A percentile compares a stretch with the other conserved stretches of the same genome.
Conservation (phyloP, 2,329 filamentous ascomycete species). For the Myriangium duriaei region DNA sequence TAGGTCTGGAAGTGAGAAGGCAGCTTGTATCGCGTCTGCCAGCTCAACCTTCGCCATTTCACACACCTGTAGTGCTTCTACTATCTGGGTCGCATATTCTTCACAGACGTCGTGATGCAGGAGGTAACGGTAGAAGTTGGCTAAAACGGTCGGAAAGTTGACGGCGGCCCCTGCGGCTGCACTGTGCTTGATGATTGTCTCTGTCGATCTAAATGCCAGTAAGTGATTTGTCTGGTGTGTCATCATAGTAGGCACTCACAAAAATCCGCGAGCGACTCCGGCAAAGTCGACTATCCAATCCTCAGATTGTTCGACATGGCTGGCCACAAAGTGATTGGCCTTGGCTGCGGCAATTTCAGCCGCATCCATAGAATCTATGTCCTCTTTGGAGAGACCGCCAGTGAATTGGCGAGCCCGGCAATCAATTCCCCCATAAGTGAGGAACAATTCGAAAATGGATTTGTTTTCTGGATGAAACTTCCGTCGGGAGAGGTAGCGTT, state of each 20-base stretch:
- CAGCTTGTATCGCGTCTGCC: conserved; percentile 42
- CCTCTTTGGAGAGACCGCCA: conserved; percentile 43
- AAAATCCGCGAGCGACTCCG: conserved; percentile 62
- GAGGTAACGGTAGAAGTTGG: conserved; percentile 82
- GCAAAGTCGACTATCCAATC: conserved; percentile 72
- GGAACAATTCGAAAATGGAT: conserved; percentile 64
- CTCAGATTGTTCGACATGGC: conserved; percentile 28
- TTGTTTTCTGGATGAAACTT: conserved; percentile 54
- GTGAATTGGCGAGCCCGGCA: conserved; percentile 48
- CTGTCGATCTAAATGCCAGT: conserved; percentile 3
- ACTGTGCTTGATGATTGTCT: conserved; percentile 1
- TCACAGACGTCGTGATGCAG: conserved; percentile 74
- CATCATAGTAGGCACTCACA: conserved; percentile 41
- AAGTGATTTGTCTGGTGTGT: no score
- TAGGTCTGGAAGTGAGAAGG: conserved; percentile 50
- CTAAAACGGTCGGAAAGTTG: conserved; percentile 54
- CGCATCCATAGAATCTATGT: conserved; percentile 49
- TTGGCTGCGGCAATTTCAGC: conserved; percentile 52
- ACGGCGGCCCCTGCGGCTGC: conserved; percentile 32
- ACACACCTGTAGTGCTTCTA: conserved; percentile 54
- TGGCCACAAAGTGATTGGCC: conserved; percentile 44
- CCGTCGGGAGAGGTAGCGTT: conserved; percentile 65
- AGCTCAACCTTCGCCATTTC: conserved; percentile 55
- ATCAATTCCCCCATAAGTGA: conserved; percentile 72
- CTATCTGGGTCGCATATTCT: conserved; percentile 59